Percentiles rank a stretch among this genome's conserved stretches.
Evolutionary conservation across 176 grass and related monocot species (phyloP).

Genomic region (Neostapfia colusana): DNA sequence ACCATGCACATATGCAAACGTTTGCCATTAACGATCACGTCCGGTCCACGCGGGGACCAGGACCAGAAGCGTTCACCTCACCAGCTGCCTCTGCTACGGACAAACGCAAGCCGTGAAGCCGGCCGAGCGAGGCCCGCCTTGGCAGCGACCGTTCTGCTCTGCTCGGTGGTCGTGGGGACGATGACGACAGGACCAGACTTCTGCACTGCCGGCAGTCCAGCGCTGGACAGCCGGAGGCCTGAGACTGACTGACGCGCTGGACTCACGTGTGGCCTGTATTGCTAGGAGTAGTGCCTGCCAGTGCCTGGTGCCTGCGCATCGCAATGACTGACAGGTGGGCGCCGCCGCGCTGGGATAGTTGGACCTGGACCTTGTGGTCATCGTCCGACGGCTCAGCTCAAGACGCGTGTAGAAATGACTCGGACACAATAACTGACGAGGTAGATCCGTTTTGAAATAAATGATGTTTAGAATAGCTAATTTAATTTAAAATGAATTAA

Average conservation of each 20-base stretch:
- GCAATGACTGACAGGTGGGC: neutral
- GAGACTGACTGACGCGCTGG: neutral
- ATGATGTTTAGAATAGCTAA: no score
- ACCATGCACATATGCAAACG: neutral
- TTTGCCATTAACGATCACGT: neutral
- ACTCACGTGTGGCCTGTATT: neutral
- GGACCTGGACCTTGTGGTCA: neutral
- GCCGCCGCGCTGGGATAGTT: neutral
- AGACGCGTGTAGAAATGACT: no score
- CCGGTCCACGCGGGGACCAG: neutral
- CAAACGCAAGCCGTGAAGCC: neutral
- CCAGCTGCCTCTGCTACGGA: neutral
- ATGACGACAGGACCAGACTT: neutral
- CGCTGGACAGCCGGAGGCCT: neutral
- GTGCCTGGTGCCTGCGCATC: neutral
- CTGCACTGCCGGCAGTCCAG: neutral
- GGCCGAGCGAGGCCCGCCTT: neutral
- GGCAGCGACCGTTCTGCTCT: constrained; percentile 1
- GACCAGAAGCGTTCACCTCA: constrained; percentile 3
- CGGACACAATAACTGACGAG: no score
- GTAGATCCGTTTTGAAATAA: no score
- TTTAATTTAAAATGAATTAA: no score
- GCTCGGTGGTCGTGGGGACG: neutral
- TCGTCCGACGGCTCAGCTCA: no score
- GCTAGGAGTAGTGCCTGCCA: neutral